These are phyloP conservation scores for Phaeolepiota aurea DNA, from an alignment of 768 basidiomycete species.

Conservation along the genomic window DNA sequence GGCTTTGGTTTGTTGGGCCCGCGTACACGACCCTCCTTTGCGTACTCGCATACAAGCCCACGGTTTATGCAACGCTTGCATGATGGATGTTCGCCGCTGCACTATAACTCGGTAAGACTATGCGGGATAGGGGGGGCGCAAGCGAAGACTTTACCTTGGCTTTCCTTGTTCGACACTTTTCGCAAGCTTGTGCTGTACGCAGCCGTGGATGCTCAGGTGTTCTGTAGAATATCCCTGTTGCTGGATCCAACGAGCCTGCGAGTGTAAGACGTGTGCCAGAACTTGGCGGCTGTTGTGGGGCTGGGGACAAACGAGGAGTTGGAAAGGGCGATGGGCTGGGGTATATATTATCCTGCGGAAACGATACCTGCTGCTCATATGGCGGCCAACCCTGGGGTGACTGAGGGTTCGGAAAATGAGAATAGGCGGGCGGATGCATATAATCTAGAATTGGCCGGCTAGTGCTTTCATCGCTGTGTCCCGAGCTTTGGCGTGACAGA, in stretches of 20 bases:
- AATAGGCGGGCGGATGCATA: background rate
- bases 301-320: constrained; percentile 19
- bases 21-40: constrained; percentile 53
- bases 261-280: constrained; percentile 24
- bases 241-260: constrained; percentile 54
- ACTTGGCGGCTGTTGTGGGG: constrained; percentile 8
- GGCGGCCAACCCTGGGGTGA: constrained; percentile 18
- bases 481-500: background rate
- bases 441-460: background rate
- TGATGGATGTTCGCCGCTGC: constrained; percentile 61
- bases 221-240: constrained; percentile 59
- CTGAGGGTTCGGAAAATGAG: background rate
- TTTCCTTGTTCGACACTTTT: constrained; percentile 65
- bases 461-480: background rate
- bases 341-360: constrained; percentile 13
- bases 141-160: constrained; percentile 44
- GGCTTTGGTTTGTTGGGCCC: constrained; percentile 57
- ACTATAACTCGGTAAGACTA: constrained; percentile 40
- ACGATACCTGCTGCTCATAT: constrained; percentile 11
- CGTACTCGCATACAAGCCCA: constrained; percentile 58
- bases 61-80: constrained; percentile 58
- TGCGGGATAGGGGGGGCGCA: background rate
- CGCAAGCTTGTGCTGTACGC: constrained; percentile 68
- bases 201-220: constrained; percentile 56
- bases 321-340: constrained; percentile 21